Conservation (phyloP, 495 filamentous ascomycete genomes). For the Amphirosellinia nigrospora region DNA sequence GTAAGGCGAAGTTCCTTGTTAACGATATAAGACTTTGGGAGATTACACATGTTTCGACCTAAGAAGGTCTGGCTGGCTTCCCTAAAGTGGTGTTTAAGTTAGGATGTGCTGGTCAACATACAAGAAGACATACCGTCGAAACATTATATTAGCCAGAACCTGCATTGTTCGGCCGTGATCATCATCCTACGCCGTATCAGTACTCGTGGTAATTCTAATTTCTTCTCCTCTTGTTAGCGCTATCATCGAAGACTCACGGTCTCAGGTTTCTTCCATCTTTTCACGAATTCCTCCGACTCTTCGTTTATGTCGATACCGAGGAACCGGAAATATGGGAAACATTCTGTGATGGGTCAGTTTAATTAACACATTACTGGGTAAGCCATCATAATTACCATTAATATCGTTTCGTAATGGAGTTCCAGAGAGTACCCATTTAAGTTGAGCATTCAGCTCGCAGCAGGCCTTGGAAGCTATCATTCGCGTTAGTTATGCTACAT, state of each 20-base stretch:
- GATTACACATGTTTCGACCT: conserved; percentile 1
- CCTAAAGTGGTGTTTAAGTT: neutral
- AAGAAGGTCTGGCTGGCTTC: conserved; percentile 5
- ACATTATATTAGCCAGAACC: conserved; percentile 6
- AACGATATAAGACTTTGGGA: neutral
- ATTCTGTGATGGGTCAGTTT: conserved; percentile 13
- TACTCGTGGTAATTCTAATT: neutral
- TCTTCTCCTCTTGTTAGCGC: neutral
- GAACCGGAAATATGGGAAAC: conserved; percentile 48
- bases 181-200: neutral
- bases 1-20: neutral
- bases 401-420: conserved; percentile 44
- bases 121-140: conserved; percentile 17
- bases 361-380: neutral
- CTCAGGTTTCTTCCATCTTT: neutral
- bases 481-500: neutral
- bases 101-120: too few species aligned
- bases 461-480: conserved; percentile 33
- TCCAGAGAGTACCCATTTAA: conserved; percentile 42
- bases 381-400: conserved; percentile 26
- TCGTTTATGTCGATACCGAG: conserved; percentile 57
- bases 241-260: neutral
- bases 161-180: conserved; percentile 8
- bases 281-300: conserved; percentile 49
- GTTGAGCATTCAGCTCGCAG: conserved; percentile 18